Percentiles rank a stretch among this genome's conserved stretches.
Evolutionary conservation across 306 rosid species (phyloP).

Genomic region (Comarum palustre): DNA sequence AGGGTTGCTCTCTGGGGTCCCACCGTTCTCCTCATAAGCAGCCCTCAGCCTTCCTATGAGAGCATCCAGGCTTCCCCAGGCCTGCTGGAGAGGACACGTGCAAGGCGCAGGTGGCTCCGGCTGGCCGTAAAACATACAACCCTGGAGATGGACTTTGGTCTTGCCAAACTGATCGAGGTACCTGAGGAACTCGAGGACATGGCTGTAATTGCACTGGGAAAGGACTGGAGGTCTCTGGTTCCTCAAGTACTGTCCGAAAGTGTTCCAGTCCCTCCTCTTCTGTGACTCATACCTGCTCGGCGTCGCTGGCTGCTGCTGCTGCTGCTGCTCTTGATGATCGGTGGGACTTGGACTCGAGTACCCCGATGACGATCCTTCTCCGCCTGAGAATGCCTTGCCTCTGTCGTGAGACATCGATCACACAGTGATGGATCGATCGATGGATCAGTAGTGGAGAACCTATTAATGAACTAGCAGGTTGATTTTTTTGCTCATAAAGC

Average conservation of each 20-base stretch:
- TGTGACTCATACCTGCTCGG: conserved; percentile 94
- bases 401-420: conserved; percentile 37
- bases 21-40: conserved; percentile 96
- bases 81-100: conserved; percentile 83
- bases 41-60: conserved; percentile 91
- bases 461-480: neutral
- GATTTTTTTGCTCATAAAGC: conserved; percentile 27
- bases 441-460: neutral
- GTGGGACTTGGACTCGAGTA: neutral
- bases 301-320: conserved; percentile 32
- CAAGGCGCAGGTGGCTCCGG: conserved; percentile 97
- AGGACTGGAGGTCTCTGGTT: conserved; percentile 85
- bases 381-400: conserved; percentile 56
- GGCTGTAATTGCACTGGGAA: conserved; percentile 74
- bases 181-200: conserved; percentile 79
- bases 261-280: conserved; percentile 96
- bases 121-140: conserved; percentile 89
- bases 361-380: conserved; percentile 49
- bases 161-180: conserved; percentile 93
- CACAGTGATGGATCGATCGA: neutral
- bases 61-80: conserved; percentile 97
- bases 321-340: conserved; percentile 13
- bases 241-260: conserved; percentile 85
- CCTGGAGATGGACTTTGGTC: conserved; percentile 86
- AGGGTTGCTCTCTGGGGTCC: conserved; percentile 70